Evolutionary conservation across 2,329 filamentous ascomycete genomes (phyloP), one percentile per base, ranked within the genome.

Genomic region (Trichophyton equinum): DNA sequence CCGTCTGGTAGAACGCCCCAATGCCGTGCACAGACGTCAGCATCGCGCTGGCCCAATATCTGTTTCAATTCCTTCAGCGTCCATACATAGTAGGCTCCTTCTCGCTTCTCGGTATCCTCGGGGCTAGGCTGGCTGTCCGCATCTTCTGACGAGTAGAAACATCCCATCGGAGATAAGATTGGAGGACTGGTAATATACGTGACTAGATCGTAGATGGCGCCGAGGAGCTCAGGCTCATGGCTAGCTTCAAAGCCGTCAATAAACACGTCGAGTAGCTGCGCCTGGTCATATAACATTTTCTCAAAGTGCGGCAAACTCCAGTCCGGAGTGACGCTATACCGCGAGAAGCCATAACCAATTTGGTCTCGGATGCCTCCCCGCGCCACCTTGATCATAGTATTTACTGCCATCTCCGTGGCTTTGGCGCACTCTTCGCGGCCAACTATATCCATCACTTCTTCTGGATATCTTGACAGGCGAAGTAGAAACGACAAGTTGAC

Each of bases 271-370:
- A 99, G 77, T 0, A 97, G 80, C 66, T 96, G 86, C 0, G 89
- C 86, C 68, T 99, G 95, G 70, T 97, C 94, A 60, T 90, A 91
- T 8, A 96, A 82, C 82, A 97, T 91, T 77, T 97, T 97, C 76
- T 99, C 94, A 68, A 97, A 99, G 72, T 96, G 91, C 9, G 94
- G 94, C 55, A 97, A 78, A 64, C 87, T 89, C 94, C 94, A 99
- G 74, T 97, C 89, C 13, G 85, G 78, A 0, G 92, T 97, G 6
- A 95, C 87, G 13, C 90, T 95, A 71, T 95, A 96, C 58, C 92
- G 83, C 42, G 87, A 84, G 67, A 91, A 90, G 5, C 89, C 88
- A 69, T 88, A 82, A 49, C 88, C 88, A 63, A 92, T 82, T 63
- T 89, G 86, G 68, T 91, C 88, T 64, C 88, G 82, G 59, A 88